phyloP scores from a whole-genome alignment of 2,329 filamentous ascomycete genomes.

The Claviceps monticola region DNA sequence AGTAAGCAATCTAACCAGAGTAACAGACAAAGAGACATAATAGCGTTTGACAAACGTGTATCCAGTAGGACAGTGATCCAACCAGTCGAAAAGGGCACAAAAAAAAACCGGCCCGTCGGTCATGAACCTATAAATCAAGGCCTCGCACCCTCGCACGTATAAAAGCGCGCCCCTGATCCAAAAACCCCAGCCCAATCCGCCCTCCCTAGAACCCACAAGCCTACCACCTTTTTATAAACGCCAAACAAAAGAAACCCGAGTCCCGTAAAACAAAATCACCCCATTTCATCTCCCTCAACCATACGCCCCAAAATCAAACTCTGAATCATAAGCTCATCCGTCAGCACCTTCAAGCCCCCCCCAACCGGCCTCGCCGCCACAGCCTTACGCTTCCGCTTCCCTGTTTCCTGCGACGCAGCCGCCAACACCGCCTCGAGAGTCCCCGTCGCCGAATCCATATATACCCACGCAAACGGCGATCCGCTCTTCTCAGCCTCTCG shows the following conservation, averaged over 20 bases:
- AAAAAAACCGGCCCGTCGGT: too few relatives aligned
- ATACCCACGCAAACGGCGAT: constrained; percentile 59
- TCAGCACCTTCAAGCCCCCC: constrained; percentile 51
- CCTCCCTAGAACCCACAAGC: too few relatives aligned
- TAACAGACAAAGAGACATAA: too few relatives aligned
- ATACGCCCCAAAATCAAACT: constrained; percentile 78
- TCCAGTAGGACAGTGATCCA: too few relatives aligned
- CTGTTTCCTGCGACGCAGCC: constrained; percentile 9
- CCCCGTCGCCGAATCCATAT: constrained; percentile 53
- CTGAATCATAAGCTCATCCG: constrained; percentile 81
- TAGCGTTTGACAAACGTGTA: too few relatives aligned
- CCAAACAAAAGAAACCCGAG: neutral
- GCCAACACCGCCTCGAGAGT: constrained; percentile 37
- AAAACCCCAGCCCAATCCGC: too few relatives aligned
- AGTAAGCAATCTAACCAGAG: too few relatives aligned
- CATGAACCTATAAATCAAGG: too few relatives aligned
- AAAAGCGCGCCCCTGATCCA: too few relatives aligned
- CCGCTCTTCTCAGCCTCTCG: constrained; percentile 33
- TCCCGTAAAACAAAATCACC: neutral
- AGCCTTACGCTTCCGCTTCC: constrained; percentile 28
- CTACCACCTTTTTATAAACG: too few relatives aligned
- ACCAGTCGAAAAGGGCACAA: too few relatives aligned
- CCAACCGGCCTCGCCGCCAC: constrained; percentile 19
- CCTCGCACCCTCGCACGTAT: too few relatives aligned
- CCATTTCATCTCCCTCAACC: constrained; percentile 39